Evolutionary conservation across 441 rosid species (phyloP).

Genomic region (Theobroma grandiflorum): DNA sequence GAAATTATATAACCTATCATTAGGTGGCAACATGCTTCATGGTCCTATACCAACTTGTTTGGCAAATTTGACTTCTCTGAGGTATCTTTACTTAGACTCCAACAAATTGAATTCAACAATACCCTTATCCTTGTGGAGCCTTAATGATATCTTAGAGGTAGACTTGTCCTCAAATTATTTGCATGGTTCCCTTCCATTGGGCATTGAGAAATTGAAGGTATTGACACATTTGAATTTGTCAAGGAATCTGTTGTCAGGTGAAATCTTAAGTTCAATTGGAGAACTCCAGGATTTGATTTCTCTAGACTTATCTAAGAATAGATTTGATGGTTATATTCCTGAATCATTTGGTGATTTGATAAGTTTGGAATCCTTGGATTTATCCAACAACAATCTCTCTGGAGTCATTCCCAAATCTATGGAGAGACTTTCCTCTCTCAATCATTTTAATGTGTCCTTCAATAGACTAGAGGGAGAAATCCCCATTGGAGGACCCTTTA

Average conservation of each 20-base stretch:
- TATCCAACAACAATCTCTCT: conserved; percentile 30
- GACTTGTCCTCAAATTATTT: conserved; percentile 36
- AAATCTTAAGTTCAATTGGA: conserved; percentile 26
- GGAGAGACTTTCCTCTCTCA: conserved; percentile 23
- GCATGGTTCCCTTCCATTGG: conserved; percentile 24
- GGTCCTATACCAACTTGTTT: conserved; percentile 33
- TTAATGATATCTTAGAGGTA: conserved; percentile 11
- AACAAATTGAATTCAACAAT: conserved; percentile 16
- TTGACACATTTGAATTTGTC: conserved; percentile 27
- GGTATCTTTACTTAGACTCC: neutral
- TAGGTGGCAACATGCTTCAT: neutral
- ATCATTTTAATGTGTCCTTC: conserved; percentile 28
- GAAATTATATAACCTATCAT: neutral
- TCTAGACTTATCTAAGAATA: conserved; percentile 30
- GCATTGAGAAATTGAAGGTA: conserved; percentile 31
- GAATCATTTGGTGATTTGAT: conserved; percentile 22
- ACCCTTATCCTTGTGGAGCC: conserved; percentile 31
- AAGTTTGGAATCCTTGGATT: conserved; percentile 31
- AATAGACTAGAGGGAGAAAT: conserved; percentile 35
- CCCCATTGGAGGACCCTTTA: conserved; percentile 30
- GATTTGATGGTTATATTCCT: conserved; percentile 31
- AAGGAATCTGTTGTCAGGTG: conserved; percentile 29
- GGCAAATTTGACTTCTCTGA: conserved; percentile 22
- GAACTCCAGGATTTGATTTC: conserved; percentile 16
- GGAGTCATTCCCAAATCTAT: conserved; percentile 35